A percentile compares a stretch with the other conserved stretches of the same genome.
These are phyloP conservation scores for Lichtheimia hyalospora DNA, from an alignment of 371 early-diverging fungal species.

Conservation along the genomic window DNA sequence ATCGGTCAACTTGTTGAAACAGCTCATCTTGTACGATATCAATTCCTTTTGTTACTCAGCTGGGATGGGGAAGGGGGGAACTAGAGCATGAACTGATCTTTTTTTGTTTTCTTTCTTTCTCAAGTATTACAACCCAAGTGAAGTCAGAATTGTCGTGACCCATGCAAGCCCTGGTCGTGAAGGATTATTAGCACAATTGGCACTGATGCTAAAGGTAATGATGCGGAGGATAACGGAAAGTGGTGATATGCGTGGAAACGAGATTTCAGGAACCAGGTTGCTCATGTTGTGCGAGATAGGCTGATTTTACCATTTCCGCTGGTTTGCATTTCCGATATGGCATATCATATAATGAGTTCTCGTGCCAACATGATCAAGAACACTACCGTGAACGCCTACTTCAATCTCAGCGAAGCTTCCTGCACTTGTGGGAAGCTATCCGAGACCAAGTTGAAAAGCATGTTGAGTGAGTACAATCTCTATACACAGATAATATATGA, in stretches of 20 bases:
- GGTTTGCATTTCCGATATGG: constrained; percentile 71
- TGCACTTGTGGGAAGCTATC: constrained; percentile 62
- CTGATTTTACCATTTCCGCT: constrained; percentile 68
- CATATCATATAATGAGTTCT: constrained; percentile 69
- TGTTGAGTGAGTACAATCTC: constrained; percentile 47
- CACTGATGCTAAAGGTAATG: constrained; percentile 56
- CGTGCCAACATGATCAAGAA: constrained; percentile 63
- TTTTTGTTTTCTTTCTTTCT: background rate
- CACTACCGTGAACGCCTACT: constrained; percentile 57
- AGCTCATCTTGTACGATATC: constrained; percentile 41
- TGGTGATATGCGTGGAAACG: background rate
- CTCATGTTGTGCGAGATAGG: constrained; percentile 28
- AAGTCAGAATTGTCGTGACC: constrained; percentile 60
- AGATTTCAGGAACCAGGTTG: background rate
- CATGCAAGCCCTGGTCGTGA: constrained; percentile 69
- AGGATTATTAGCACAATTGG: constrained; percentile 64
- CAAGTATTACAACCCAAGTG: constrained; percentile 57
- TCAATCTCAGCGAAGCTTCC: constrained; percentile 57
- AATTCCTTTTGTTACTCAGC: background rate
- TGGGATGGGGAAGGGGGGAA: background rate
- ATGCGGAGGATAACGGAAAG: constrained; percentile 1
- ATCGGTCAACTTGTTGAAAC: constrained; percentile 68
- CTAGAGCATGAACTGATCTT: background rate
- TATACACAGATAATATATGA: background rate
- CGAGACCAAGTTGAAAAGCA: constrained; percentile 58